Conservation (phyloP, 208 protist species). For the Trypanosoma scelopori region DNA sequence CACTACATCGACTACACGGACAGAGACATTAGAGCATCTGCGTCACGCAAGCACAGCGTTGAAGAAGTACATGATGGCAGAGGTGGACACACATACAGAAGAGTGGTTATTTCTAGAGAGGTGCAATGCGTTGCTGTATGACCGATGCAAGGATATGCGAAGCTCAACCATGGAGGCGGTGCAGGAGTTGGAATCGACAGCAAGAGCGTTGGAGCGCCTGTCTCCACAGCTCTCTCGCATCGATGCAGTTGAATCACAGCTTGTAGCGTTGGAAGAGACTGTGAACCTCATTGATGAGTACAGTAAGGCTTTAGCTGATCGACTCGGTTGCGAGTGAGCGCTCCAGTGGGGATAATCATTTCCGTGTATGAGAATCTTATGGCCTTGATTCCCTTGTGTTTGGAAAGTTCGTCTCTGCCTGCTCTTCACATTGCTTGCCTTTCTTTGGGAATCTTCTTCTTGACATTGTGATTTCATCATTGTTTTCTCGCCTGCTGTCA, state of each 20-base stretch:
- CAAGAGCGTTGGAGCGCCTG: slow-evolving; percentile 6
- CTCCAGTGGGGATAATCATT: not conserved
- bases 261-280: not conserved
- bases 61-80: slow-evolving; percentile 4
- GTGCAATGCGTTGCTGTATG: slow-evolving; percentile 1
- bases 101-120: slow-evolving; percentile 13
- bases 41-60: slow-evolving; percentile 3
- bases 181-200: slow-evolving; percentile 7
- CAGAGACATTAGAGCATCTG: slow-evolving; percentile 7
- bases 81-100: slow-evolving; percentile 1
- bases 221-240: not conserved
- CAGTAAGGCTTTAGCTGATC: slow-evolving; percentile 16
- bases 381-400: not conserved
- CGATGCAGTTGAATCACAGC: slow-evolving; percentile 13
- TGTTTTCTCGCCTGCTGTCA: too few relatives aligned
- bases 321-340: slow-evolving; percentile 1
- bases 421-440: not conserved
- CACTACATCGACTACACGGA: not conserved
- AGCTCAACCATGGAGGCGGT: not conserved
- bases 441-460: slow-evolving; percentile 23
- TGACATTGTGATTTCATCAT: slow-evolving; percentile 10
- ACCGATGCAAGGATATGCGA: slow-evolving; percentile 4
- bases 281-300: slow-evolving; percentile 19
- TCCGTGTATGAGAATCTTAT: not conserved
- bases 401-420: not conserved